Conservation (phyloP, 768 basidiomycete species). For the Nevesoporus exiguus region DNA sequence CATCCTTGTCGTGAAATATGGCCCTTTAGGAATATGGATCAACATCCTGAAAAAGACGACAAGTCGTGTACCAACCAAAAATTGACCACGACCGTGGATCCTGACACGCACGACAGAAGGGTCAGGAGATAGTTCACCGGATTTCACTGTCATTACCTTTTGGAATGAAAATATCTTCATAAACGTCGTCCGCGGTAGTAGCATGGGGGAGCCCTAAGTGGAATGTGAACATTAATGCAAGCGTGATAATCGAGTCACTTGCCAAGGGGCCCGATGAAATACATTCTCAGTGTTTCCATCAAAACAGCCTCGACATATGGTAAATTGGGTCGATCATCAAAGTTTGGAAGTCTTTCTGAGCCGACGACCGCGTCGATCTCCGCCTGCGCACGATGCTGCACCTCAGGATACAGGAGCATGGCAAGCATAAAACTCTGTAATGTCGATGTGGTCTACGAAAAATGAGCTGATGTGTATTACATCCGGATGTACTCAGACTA, state of each 20-base stretch:
- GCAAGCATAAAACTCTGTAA: constrained; percentile 28
- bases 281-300: neutral
- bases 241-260: neutral
- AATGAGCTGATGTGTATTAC: neutral
- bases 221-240: neutral
- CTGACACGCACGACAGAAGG: constrained; percentile 1
- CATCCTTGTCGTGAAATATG: constrained; percentile 8
- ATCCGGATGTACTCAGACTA: neutral
- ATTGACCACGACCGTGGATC: constrained; percentile 16
- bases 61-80: constrained; percentile 11
- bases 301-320: neutral
- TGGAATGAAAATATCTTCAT: neutral
- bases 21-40: constrained; percentile 9
- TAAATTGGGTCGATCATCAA: neutral
- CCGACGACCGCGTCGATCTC: neutral
- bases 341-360: neutral
- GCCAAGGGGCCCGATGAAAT: constrained; percentile 8
- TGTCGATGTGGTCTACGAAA: constrained; percentile 10
- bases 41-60: neutral
- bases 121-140: neutral
- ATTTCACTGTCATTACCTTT: constrained; percentile 3
- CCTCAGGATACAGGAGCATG: constrained; percentile 29
- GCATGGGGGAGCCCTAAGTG: constrained; percentile 15
- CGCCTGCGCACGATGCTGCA: constrained; percentile 13
- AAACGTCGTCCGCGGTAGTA: neutral